phyloP scores from a whole-genome alignment of 2,329 filamentous ascomycete species.

The Colletotrichum somersetense region DNA sequence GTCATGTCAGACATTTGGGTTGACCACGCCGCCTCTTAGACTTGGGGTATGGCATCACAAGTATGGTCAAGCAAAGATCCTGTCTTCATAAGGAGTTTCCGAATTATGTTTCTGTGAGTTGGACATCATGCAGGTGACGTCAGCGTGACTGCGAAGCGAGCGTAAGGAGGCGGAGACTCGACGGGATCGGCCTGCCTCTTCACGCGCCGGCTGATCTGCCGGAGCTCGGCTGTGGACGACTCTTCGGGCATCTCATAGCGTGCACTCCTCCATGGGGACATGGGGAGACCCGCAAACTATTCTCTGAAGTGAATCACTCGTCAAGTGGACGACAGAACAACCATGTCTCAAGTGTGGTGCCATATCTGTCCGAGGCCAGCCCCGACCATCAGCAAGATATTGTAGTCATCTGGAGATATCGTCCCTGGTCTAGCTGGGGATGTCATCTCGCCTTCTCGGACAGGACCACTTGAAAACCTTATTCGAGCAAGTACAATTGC shows the following conservation, averaged over 20 bases:
- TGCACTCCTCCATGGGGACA: neutral
- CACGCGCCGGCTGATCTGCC: neutral
- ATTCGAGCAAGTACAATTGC: neutral
- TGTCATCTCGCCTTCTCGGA: neutral
- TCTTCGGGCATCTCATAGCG: too few relatives aligned
- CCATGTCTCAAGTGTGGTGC: neutral
- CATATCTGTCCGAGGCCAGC: neutral
- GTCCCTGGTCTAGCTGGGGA: neutral
- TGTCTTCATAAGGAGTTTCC: neutral
- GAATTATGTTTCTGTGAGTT: neutral
- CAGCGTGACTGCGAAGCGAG: slow-evolving; percentile 2
- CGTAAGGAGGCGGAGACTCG: slow-evolving; percentile 15
- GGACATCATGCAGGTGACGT: slow-evolving; percentile 10
- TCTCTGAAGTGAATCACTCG: neutral
- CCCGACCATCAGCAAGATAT: neutral
- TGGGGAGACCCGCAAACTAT: neutral
- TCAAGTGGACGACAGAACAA: neutral
- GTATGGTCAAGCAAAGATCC: neutral
- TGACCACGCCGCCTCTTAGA: neutral
- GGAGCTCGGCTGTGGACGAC: neutral
- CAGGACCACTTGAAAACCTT: neutral
- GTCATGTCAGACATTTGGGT: too few relatives aligned
- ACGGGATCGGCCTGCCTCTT: neutral
- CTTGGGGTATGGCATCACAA: neutral
- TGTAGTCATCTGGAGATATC: neutral